phyloP scores from a whole-genome alignment of 768 basidiomycete genomes.

The Auricularia auricula-judae region DNA sequence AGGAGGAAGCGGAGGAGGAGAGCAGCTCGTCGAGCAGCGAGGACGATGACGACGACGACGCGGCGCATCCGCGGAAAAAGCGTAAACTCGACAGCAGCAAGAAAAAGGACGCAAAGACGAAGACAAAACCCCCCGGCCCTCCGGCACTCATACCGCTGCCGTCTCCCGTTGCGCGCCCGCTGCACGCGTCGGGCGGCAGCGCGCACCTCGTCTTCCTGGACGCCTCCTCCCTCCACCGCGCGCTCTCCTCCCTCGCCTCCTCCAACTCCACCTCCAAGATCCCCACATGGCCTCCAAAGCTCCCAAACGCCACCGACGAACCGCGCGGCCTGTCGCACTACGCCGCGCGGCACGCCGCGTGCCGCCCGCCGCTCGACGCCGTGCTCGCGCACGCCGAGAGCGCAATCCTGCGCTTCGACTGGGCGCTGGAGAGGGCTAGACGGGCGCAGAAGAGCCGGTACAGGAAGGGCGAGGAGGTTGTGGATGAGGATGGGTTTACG shows the following conservation, averaged over 20 bases:
- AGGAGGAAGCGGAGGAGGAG: neutral
- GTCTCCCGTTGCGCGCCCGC: constrained; percentile 31
- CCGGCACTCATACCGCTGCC: constrained; percentile 59
- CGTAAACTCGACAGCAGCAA: constrained; percentile 15
- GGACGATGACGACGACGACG: constrained; percentile 13
- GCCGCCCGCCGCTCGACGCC: constrained; percentile 65
- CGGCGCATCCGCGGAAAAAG: constrained; percentile 21
- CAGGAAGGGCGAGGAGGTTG: constrained; percentile 75
- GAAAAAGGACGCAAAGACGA: constrained; percentile 12
- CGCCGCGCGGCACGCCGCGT: constrained; percentile 42
- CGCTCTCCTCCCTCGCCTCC: constrained; percentile 31
- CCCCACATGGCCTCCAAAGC: constrained; percentile 49
- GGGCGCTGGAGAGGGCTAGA: constrained; percentile 40
- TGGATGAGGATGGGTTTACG: constrained; percentile 93
- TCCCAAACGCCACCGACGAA: constrained; percentile 24
- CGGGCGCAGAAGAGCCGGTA: constrained; percentile 53
- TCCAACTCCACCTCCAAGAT: constrained; percentile 27
- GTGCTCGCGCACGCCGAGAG: constrained; percentile 75
- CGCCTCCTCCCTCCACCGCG: constrained; percentile 54
- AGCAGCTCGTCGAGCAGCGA: neutral
- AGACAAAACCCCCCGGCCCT: constrained; percentile 13
- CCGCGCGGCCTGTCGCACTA: constrained; percentile 71
- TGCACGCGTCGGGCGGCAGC: constrained; percentile 51
- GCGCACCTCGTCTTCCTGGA: constrained; percentile 72
- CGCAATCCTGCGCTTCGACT: constrained; percentile 67